Base-by-base conservation (phyloP, 768 basidiomycete species). In the Xerocomus spinulosus region DNA sequence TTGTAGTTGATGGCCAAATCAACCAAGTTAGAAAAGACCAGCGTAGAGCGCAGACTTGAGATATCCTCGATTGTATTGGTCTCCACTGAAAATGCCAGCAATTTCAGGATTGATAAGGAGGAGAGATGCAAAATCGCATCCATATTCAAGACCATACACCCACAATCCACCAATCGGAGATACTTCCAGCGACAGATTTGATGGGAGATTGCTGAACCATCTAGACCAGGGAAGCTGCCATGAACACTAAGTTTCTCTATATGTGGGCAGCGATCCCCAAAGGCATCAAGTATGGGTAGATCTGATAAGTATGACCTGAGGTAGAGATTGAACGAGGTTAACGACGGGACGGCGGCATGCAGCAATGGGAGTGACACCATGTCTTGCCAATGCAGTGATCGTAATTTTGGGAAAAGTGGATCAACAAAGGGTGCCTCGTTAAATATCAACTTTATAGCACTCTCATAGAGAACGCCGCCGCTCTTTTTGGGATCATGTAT, bases 381-480 rank as follows among this genome's bases (percentile, higher is more conserved):
- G 9, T 18, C 6, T 23, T 17, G 5, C 38, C 24, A 40, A 17
- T 9, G 1, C 9, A 40, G 18, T 26, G 25, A 40, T 17, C 7
- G 38, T 40, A 40, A 14, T 7, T 17, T 12, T 18, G 38, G 38
- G 9, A 40, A 40, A n/a, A 25, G 38, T 17, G 38, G 24, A 9
- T n/a, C 24, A 17, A 10, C 24, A 4, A 12, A 17, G 15, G 38
- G n/a, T n/a, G 24, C 15, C 2, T 14, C 6, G 7, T 14, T 23
- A 25, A 40, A 17, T 17, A 40, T 1, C n/a, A 2, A 3, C 24
- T 14, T 10, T 3, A 26, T 9, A 5, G 38, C 15, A 9, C 18
- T 9, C 4, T 26, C 25, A 17, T 4, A 3, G 15, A 26, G 0
- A 3, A 4, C 3, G 1, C 3, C 3, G 2, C 4, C 7, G n/a